Conservation (phyloP, 108 stramenopile genomes). For the Cyclotella kingstonii region DNA sequence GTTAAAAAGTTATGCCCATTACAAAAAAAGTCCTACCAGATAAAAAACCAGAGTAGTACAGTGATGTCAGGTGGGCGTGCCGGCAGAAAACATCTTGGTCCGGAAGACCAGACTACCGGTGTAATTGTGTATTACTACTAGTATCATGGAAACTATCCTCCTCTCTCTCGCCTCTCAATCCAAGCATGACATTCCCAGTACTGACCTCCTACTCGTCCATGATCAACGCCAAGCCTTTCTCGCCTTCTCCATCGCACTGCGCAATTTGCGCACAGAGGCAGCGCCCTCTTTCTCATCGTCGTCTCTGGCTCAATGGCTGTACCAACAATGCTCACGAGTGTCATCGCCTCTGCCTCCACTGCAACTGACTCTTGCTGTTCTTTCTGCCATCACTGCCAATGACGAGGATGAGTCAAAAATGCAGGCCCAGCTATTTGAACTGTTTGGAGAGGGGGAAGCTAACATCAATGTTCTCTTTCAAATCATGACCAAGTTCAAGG, state of each 20-base stretch:
- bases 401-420: constrained; percentile 16
- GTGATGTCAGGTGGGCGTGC: no score
- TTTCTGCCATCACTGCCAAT: constrained; percentile 3
- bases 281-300: background rate
- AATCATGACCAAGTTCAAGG: constrained; percentile 6
- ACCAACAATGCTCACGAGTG: constrained; percentile 17
- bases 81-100: no score
- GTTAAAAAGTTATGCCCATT: no score
- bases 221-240: background rate
- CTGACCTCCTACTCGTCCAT: background rate
- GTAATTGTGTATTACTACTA: no score
- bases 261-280: background rate
- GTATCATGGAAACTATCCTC: constrained; percentile 7
- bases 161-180: background rate
- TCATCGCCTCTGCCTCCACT: constrained; percentile 21
- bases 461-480: constrained; percentile 23
- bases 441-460: constrained; percentile 21
- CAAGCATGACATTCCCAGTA: background rate
- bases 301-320: constrained; percentile 15
- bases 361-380: constrained; percentile 13
- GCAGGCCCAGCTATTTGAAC: constrained; percentile 27
- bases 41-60: no score
- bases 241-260: background rate
- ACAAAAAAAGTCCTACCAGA: no score
- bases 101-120: no score